A percentile compares a stretch with the other conserved stretches of the same genome.
phyloP scores from a whole-genome alignment of 306 rosid species.

The Myrica gale region DNA sequence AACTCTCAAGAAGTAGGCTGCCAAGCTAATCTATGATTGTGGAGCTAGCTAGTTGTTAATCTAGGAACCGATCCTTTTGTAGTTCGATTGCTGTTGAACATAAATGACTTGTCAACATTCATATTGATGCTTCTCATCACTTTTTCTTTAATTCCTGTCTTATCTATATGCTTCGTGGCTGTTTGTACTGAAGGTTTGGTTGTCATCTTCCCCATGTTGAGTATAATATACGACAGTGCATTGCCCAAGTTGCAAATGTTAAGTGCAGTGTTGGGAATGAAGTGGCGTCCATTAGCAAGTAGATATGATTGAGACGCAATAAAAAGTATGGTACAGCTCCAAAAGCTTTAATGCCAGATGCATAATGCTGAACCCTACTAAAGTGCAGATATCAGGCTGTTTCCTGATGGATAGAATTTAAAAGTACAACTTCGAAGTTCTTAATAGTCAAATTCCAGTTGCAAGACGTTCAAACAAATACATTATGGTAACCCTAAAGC shows the following conservation, averaged over 20 bases:
- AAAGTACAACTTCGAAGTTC: background rate
- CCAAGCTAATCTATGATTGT: background rate
- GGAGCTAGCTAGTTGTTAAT: background rate
- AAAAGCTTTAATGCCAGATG: background rate
- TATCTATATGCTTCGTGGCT: background rate
- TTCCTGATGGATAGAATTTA: background rate
- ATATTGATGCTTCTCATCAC: conserved; percentile 7
- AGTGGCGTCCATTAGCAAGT: conserved; percentile 4
- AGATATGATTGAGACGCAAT: background rate
- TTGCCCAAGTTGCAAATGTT: background rate
- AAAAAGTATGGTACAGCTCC: conserved; percentile 1
- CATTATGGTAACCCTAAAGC: background rate
- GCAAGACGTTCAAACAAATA: no score
- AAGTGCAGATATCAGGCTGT: background rate
- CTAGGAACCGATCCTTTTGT: background rate
- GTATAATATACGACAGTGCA: background rate
- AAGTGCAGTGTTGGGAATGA: background rate
- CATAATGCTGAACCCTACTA: no score
- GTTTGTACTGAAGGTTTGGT: background rate
- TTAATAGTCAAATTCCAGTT: background rate
- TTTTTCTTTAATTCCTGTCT: background rate
- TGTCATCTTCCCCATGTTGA: background rate
- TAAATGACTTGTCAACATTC: background rate
- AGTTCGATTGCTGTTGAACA: background rate
- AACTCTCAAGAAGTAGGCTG: background rate